Percentiles rank a stretch among this genome's conserved stretches.
Evolutionary conservation across 2,329 filamentous ascomycete genomes (phyloP).

Genomic region (Trichoderma gracile): DNA sequence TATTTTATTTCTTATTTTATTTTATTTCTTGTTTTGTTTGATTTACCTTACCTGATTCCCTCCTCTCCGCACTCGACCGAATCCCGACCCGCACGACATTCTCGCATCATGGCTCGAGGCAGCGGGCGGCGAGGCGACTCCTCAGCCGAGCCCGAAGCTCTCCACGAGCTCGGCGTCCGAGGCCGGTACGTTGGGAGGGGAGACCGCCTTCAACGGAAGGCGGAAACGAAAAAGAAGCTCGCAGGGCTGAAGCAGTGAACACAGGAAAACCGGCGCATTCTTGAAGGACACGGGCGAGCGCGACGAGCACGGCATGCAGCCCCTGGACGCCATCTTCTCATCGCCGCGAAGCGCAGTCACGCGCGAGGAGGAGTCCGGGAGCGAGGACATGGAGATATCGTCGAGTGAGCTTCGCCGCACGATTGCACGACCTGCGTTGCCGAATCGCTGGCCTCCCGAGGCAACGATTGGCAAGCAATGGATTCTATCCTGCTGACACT

Average conservation of each 20-base stretch:
- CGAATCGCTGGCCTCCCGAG: not conserved
- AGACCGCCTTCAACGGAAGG: not conserved
- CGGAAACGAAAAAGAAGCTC: not conserved
- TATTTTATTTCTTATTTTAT: not conserved
- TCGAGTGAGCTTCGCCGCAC: slow-evolving; percentile 43
- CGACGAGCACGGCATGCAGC: slow-evolving; percentile 91
- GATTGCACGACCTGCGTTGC: not conserved
- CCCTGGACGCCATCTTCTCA: slow-evolving; percentile 83
- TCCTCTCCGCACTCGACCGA: not conserved
- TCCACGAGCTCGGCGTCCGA: slow-evolving; percentile 40
- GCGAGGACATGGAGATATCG: slow-evolving; percentile 56
- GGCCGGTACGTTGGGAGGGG: slow-evolving; percentile 41
- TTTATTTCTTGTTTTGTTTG: too few species aligned
- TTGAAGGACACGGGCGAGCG: slow-evolving; percentile 75
- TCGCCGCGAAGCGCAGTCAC: slow-evolving; percentile 66
- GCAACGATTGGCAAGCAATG: not conserved
- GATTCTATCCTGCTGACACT: not conserved
- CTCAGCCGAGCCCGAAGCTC: slow-evolving; percentile 36
- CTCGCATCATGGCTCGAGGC: slow-evolving; percentile 38
- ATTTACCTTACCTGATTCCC: too few species aligned
- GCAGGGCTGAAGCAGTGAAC: slow-evolving; percentile 21
- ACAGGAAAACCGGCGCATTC: slow-evolving; percentile 85
- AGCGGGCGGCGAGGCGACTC: slow-evolving; percentile 28
- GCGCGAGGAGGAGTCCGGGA: slow-evolving; percentile 39
- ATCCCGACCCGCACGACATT: not conserved